A percentile compares a stretch with the other conserved stretches of the same genome.
Conservation (phyloP, 495 filamentous ascomycete species). For the Margaritispora aquatica region DNA sequence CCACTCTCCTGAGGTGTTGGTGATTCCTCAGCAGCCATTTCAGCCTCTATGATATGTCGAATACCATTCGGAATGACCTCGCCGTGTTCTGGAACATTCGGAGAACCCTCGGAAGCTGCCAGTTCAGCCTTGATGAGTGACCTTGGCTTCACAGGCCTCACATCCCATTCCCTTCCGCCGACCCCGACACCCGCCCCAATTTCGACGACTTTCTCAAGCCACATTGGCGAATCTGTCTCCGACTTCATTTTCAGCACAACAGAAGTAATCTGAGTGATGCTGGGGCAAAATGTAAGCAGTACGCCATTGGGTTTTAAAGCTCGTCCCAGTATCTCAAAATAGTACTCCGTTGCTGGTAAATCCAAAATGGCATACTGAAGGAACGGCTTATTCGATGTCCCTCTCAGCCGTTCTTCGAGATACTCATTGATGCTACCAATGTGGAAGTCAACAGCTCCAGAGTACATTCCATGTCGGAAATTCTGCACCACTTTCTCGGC, state of each 20-base stretch:
- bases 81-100: conserved; percentile 8
- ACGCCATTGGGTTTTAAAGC: conserved; percentile 55
- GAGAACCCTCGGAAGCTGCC: conserved; percentile 1
- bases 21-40: background rate
- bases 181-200: conserved; percentile 50
- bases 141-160: conserved; percentile 46
- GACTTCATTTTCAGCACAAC: conserved; percentile 47
- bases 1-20: conserved; percentile 21
- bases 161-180: conserved; percentile 58
- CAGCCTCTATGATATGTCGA: background rate
- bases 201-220: conserved; percentile 59
- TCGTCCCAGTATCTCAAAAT: conserved; percentile 50
- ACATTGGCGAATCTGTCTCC: conserved; percentile 42
- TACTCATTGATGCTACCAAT: conserved; percentile 58
- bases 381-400: conserved; percentile 46
- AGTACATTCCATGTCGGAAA: conserved; percentile 67
- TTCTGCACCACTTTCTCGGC: conserved; percentile 54
- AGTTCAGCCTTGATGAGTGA: conserved; percentile 15
- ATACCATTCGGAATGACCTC: background rate
- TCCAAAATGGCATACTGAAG: conserved; percentile 64
- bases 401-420: conserved; percentile 43
- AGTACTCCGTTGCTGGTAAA: conserved; percentile 52
- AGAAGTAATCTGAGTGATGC: conserved; percentile 66
- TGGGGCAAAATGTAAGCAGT: conserved; percentile 66
- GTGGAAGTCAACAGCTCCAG: conserved; percentile 62